Evolutionary conservation across 2,329 filamentous ascomycete species (phyloP), one percentile per base, ranked within the genome.

Genomic region (Clonostachys rhizophaga): DNA sequence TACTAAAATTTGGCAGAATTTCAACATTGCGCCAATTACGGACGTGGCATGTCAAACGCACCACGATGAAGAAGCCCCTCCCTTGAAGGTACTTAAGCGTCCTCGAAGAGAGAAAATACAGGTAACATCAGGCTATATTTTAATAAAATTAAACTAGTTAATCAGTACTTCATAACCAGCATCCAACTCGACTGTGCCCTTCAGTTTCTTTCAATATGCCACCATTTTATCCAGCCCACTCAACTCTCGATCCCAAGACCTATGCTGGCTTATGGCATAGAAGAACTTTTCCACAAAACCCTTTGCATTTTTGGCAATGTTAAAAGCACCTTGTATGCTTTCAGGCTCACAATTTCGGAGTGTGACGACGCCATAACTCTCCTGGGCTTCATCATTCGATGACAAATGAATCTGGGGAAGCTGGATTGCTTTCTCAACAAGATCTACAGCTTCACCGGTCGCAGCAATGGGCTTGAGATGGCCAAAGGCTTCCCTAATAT

Each of bases 401-500:
- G 75, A 77, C 0, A 76, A 43, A 2, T 58, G 49, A 4, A 81
- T 59, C 4, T 62, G 64, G 0, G 69, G 65, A 9, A 79, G 53
- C 6, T 66, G 64, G 14, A 80, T 60, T 0, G 75, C 73, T 36
- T 65, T 58, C 16, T 71, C 60, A 30, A 92, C 72, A 39, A 92
- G 69, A 4, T 79, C 70, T 1, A 89, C 79, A 0, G 75, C 88
- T 59, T 91, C 87, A 1, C 86, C 88, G 0, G 84, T 86, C 0
- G 84, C 89, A 3, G 82, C 89, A 20, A 94, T 86, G 3, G 87
- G 71, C 72, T 94, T 94, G 44, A 91, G 73, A 52, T 94, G 89
- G 0, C 87, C 88, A 55, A 92, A 94, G 0, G 88, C 85, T 63
- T 94, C 89, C 3, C 86, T 78, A 5, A 92, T 69, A 80, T 86